Evolutionary conservation across 164 flowering plant genomes (phyloP).

Genomic region (Chloranthus sessilifolius): DNA sequence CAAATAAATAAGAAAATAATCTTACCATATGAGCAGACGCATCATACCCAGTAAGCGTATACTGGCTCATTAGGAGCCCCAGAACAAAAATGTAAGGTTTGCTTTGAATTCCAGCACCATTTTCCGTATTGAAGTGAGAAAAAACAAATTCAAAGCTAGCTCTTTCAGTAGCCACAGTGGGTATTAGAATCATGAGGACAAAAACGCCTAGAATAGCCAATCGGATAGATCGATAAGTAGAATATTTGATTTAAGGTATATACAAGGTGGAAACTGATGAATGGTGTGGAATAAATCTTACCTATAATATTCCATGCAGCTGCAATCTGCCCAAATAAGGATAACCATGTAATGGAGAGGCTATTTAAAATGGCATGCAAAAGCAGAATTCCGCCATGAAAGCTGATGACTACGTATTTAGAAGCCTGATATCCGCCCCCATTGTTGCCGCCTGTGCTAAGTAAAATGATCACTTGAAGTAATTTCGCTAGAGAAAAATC

Average conservation of each 20-base stretch:
- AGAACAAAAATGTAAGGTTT: conserved; percentile 70
- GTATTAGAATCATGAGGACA: conserved; percentile 81
- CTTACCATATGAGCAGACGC: conserved; percentile 97
- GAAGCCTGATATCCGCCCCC: conserved; percentile 88
- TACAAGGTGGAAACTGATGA: neutral
- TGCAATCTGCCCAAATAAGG: conserved; percentile 84
- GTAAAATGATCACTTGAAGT: conserved; percentile 90
- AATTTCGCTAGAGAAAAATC: conserved; percentile 90
- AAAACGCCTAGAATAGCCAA: conserved; percentile 56
- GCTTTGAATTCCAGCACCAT: conserved; percentile 65
- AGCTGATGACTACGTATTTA: conserved; percentile 62
- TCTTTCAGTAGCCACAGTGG: conserved; percentile 64
- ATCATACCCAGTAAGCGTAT: conserved; percentile 90
- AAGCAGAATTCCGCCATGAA: conserved; percentile 73
- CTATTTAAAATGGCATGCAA: conserved; percentile 78
- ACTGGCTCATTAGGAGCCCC: conserved; percentile 95
- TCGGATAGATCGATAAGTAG: neutral
- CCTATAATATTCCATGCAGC: conserved; percentile 90
- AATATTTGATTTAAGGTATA: too few relatives aligned
- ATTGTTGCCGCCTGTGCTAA: conserved; percentile 82
- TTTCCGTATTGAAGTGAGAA: conserved; percentile 87
- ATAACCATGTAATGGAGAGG: conserved; percentile 71
- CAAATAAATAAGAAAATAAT: neutral
- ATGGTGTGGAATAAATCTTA: conserved; percentile 17
- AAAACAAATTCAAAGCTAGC: conserved; percentile 83